Conservation (phyloP, 495 filamentous ascomycete genomes). For the Lasiosphaeria miniovina region DNA sequence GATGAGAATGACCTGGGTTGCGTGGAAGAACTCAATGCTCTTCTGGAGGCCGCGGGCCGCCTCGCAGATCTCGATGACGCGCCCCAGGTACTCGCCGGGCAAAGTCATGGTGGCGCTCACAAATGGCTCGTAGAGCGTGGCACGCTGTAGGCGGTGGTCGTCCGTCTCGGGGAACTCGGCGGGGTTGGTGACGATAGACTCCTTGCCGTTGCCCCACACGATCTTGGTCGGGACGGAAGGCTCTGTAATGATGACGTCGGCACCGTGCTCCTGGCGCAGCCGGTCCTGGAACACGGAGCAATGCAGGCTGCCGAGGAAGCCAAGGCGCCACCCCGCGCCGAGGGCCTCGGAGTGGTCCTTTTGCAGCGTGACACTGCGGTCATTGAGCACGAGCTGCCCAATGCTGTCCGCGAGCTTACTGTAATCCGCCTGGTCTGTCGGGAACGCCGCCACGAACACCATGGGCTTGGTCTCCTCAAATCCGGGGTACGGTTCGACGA, state of each 20-base stretch:
- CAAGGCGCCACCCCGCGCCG: constrained; percentile 89
- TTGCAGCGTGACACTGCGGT: constrained; percentile 87
- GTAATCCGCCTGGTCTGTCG: constrained; percentile 84
- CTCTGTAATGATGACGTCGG: constrained; percentile 94
- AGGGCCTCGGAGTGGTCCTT: constrained; percentile 93
- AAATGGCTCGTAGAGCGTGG: constrained; percentile 74
- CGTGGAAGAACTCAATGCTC: constrained; percentile 83
- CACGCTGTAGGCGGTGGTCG: constrained; percentile 50
- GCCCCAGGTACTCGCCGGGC: constrained; percentile 89
- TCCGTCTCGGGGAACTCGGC: constrained; percentile 80
- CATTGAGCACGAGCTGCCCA: constrained; percentile 88
- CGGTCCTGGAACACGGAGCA: constrained; percentile 98
- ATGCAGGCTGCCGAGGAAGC: constrained; percentile 93
- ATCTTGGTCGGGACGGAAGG: constrained; percentile 91
- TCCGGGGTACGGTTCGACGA: constrained; percentile 78
- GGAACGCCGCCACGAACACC: constrained; percentile 97
- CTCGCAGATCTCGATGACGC: constrained; percentile 94
- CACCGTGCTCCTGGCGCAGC: constrained; percentile 90
- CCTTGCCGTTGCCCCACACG: constrained; percentile 64
- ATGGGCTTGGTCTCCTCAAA: constrained; percentile 98
- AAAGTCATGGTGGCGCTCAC: constrained; percentile 84
- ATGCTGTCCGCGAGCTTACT: constrained; percentile 90
- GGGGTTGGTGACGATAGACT: constrained; percentile 77
- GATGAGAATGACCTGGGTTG: constrained; percentile 93
- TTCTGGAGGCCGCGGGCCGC: constrained; percentile 81